Evolutionary conservation across 2,329 filamentous ascomycete genomes (phyloP), one percentile per base, ranked within the genome.

Genomic region (Paraconiothyrium sp.): DNA sequence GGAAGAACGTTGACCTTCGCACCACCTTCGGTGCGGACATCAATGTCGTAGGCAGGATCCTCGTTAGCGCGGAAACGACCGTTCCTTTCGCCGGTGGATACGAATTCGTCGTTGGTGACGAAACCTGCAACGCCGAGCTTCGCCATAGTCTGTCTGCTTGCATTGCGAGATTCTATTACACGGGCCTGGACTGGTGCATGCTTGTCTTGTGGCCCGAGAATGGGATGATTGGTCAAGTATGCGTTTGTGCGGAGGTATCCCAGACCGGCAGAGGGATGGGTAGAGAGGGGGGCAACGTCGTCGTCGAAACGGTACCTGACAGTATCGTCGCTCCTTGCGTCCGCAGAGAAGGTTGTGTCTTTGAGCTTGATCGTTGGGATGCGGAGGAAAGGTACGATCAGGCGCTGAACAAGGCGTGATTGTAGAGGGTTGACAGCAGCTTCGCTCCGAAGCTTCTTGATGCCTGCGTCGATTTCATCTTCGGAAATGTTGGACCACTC

Each of bases 231-330:
- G 67, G 83, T 79, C 48, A 87, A 77, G 69, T 84, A 80, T 24
- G 85, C 80, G 58, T 83, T 81, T 13, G 85, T 85, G 52, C 86
- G 84, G 3, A 86, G 78, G 72, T 91, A 90, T 14, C 85, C 85
- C 5, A 91, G 79, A 64, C 89, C 89, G 4, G 86, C 88, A 4
- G 86, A 88, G 2, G 89, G 88, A 75, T 91, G 89, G 8, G 89
- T 90, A 60, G 84, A 84, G 1, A 87, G 86, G 63, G 80, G 63
- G 65, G 75, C 64, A 68, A 72, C 73, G 71, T 83, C 69, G 46
- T 71, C 66, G 61, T 72, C 68, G 61, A 77, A 75, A n/a, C 60
- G 60, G 58, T 68, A 70, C 24, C 67, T 54, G 8, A 70, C 61
- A 24, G 63, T 44, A 30, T 79, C 74, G 58, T 76, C 67, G 64